Conservation (phyloP, 345 rosid genomes). For the Brassica rapa region DNA sequence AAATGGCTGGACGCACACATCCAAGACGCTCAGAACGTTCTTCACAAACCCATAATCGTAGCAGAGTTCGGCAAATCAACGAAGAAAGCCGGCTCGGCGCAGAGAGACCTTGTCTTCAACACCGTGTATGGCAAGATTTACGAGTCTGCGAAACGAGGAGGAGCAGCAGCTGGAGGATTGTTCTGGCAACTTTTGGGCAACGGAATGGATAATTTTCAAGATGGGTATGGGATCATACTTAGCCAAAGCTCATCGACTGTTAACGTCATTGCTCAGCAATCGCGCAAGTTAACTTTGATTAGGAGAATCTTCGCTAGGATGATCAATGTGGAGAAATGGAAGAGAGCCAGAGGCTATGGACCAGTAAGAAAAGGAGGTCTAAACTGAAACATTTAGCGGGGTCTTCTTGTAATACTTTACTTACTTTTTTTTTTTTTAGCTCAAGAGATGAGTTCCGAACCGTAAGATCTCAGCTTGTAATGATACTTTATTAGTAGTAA, state of each 20-base stretch:
- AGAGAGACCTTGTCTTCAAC: slow-evolving; percentile 68
- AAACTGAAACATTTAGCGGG: background rate
- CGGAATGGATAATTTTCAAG: slow-evolving; percentile 78
- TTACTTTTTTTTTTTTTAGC: too few species aligned
- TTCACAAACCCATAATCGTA: slow-evolving; percentile 69
- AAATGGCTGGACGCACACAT: slow-evolving; percentile 79
- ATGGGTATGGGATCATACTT: slow-evolving; percentile 75
- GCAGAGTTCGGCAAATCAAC: slow-evolving; percentile 82
- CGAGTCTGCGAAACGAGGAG: slow-evolving; percentile 74
- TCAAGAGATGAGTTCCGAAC: background rate
- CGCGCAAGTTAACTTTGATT: slow-evolving; percentile 63
- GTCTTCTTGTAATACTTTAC: background rate
- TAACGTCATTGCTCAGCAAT: slow-evolving; percentile 66
- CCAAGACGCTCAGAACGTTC: slow-evolving; percentile 67
- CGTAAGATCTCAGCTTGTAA: background rate
- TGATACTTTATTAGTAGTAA: background rate
- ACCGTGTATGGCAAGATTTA: slow-evolving; percentile 71
- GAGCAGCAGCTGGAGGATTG: slow-evolving; percentile 86
- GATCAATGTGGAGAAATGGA: slow-evolving; percentile 69
- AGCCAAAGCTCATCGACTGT: slow-evolving; percentile 66
- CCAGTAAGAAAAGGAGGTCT: slow-evolving; percentile 44
- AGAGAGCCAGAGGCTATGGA: slow-evolving; percentile 51
- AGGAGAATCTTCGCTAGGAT: slow-evolving; percentile 65
- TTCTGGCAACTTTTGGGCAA: slow-evolving; percentile 86
- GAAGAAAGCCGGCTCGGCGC: slow-evolving; percentile 53